Evolutionary conservation across 495 filamentous ascomycete genomes (phyloP).

Genomic region (Lophiotrema nucula): DNA sequence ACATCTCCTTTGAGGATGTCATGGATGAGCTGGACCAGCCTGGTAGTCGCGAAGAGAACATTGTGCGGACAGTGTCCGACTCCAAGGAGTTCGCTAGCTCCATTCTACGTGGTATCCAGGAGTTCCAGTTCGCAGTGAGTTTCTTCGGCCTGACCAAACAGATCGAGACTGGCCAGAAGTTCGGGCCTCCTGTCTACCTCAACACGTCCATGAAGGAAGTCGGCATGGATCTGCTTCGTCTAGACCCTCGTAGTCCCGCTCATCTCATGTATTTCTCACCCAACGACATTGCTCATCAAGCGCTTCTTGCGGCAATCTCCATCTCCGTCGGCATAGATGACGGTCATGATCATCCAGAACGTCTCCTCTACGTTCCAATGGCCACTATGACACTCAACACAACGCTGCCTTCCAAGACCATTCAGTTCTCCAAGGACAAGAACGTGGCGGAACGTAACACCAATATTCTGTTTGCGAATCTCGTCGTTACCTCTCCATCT

Average conservation of each 20-base stretch:
- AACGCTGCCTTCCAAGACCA: constrained; percentile 90
- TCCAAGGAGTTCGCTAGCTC: constrained; percentile 91
- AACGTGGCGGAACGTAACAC: constrained; percentile 85
- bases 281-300: constrained; percentile 91
- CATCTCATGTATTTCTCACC: constrained; percentile 99
- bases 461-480: constrained; percentile 93
- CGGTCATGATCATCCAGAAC: constrained; percentile 76
- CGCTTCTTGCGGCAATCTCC: constrained; percentile 85
- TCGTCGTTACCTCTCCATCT: constrained; percentile 93
- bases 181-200: constrained; percentile 68
- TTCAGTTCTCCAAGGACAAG: constrained; percentile 71
- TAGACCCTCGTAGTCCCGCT: constrained; percentile 89
- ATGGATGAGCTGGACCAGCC: constrained; percentile 75
- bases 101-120: constrained; percentile 86
- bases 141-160: constrained; percentile 83
- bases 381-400: constrained; percentile 93
- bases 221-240: constrained; percentile 85
- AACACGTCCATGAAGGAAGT: constrained; percentile 95
- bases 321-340: constrained; percentile 90
- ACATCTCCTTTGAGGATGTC: constrained; percentile 69
- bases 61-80: constrained; percentile 85
- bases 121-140: constrained; percentile 93
- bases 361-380: constrained; percentile 94
- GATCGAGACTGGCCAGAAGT: constrained; percentile 62
- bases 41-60: constrained; percentile 68